phyloP scores from a whole-genome alignment of 2,329 filamentous ascomycete species.

The Aureobasidium sp. region DNA sequence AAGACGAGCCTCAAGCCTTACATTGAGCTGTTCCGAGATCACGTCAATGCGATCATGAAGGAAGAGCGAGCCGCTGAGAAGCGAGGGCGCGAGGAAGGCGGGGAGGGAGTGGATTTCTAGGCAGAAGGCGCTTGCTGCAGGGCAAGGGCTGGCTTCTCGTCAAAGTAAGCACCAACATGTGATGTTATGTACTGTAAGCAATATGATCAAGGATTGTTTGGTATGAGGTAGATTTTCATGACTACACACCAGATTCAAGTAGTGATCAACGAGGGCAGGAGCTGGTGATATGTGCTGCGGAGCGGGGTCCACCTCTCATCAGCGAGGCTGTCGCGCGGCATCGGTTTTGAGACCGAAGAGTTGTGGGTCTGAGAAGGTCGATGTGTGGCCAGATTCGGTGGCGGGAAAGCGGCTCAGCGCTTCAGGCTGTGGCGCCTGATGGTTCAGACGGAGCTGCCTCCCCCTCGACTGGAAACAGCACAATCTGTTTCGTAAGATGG shows the following conservation, averaged over 20 bases:
- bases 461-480: neutral
- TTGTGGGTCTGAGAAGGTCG: neutral
- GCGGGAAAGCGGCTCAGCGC: constrained; percentile 10
- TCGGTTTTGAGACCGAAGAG: neutral
- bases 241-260: no score
- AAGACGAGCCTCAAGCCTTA: constrained; percentile 94
- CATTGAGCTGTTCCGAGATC: constrained; percentile 78
- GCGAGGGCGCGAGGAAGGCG: constrained; percentile 51
- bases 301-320: neutral
- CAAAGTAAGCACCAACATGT: no score
- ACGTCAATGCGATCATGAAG: constrained; percentile 71
- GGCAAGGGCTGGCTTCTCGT: neutral
- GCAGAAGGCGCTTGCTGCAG: neutral
- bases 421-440: neutral
- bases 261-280: no score
- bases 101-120: constrained; percentile 56
- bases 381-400: neutral
- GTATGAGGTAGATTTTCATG: no score
- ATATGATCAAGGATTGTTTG: no score
- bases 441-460: neutral
- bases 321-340: neutral
- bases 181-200: no score
- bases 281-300: neutral
- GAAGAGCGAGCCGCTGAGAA: constrained; percentile 51
- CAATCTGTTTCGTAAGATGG: neutral